These are phyloP conservation scores for Corymbia citriodora DNA, from an alignment of 441 rosid genomes.

Conservation along the genomic window DNA sequence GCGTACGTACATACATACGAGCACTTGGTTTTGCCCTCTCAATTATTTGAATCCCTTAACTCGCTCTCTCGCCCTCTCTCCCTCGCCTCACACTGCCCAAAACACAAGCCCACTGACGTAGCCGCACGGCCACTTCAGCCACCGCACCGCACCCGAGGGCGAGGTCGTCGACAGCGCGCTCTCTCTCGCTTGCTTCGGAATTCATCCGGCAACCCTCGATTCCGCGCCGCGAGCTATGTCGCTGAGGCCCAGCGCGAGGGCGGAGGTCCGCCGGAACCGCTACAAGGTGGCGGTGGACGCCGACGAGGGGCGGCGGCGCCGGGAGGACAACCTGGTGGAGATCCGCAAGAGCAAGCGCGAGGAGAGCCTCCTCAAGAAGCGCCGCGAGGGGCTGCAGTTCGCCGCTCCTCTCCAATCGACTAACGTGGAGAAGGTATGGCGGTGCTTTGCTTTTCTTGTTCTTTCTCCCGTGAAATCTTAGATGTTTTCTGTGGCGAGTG, in stretches of 20 bases:
- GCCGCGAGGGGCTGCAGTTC: slow-evolving; percentile 58
- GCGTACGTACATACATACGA: not conserved
- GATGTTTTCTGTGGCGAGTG: not conserved
- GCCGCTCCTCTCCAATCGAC: slow-evolving; percentile 28
- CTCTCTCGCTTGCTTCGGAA: not conserved
- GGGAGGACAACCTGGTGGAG: slow-evolving; percentile 76
- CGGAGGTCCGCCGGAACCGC: slow-evolving; percentile 61
- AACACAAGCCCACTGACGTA: not conserved
- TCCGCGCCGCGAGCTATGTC: slow-evolving; percentile 30
- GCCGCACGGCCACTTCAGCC: not conserved
- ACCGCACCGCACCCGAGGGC: not conserved
- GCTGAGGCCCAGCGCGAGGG: slow-evolving; percentile 58
- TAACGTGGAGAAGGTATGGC: slow-evolving; percentile 37
- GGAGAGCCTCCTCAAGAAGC: slow-evolving; percentile 67
- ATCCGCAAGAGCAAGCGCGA: slow-evolving; percentile 69
- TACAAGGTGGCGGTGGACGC: slow-evolving; percentile 71
- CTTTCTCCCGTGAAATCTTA: not conserved
- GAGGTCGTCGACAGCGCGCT: not conserved
- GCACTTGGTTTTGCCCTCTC: not conserved
- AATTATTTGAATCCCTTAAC: not conserved
- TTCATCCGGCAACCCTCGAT: not conserved
- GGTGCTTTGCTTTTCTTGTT: not conserved
- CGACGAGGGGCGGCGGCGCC: slow-evolving; percentile 64
- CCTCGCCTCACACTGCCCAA: not conserved
- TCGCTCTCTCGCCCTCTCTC: not conserved